phyloP scores from a whole-genome alignment of 2,329 filamentous ascomycete species.

The Alternaria arbusti region DNA sequence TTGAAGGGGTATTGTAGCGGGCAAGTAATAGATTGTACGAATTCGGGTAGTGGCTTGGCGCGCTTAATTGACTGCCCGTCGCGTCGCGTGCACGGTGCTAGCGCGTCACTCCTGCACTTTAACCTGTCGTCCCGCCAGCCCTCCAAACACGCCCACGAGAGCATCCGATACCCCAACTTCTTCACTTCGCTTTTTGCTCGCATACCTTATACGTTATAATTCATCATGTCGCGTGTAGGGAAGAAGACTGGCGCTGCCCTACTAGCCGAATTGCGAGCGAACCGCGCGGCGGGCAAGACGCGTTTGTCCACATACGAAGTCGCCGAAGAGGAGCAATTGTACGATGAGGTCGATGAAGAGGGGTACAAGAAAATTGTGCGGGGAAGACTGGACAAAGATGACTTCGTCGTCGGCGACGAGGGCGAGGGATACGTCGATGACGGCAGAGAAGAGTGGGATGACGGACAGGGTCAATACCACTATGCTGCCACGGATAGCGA shows the following conservation, averaged over 20 bases:
- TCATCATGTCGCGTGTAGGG: constrained; percentile 44
- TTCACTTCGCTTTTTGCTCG: constrained; percentile 21
- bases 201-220: constrained; percentile 21
- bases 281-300: constrained; percentile 90
- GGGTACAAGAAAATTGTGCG: constrained; percentile 97
- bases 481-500: constrained; percentile 72
- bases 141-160: constrained; percentile 29
- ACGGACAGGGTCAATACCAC: constrained; percentile 75
- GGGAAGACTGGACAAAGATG: constrained; percentile 86
- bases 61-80: constrained; percentile 12
- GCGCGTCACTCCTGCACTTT: constrained; percentile 23
- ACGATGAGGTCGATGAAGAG: constrained; percentile 96
- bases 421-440: constrained; percentile 97
- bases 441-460: constrained; percentile 72
- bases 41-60: constrained; percentile 14
- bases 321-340: constrained; percentile 81
- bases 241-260: constrained; percentile 25
- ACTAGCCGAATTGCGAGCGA: constrained; percentile 78
- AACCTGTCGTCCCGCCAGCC: constrained; percentile 29
- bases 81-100: constrained; percentile 29
- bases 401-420: constrained; percentile 99
- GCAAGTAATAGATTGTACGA: constrained; percentile 9
- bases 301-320: constrained; percentile 86
- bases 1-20: constrained; percentile 1
- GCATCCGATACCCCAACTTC: constrained; percentile 17